Conservation (phyloP, 331 rosid genomes). For the Rhamnella rubrinervis region DNA sequence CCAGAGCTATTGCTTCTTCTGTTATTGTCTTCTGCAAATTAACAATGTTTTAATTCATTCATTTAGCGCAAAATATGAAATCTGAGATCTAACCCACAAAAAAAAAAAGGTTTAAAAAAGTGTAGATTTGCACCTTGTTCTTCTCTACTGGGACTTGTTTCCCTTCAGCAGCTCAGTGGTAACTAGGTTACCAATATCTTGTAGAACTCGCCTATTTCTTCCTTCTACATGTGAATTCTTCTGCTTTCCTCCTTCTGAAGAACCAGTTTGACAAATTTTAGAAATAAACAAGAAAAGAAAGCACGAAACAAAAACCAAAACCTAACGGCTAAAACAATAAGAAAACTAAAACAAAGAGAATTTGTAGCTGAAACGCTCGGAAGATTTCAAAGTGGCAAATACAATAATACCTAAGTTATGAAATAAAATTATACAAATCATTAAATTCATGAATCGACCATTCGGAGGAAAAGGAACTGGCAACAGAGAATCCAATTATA, state of each 20-base stretch:
- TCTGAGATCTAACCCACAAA: neutral
- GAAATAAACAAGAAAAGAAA: neutral
- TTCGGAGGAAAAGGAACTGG: too few species aligned
- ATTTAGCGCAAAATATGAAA: neutral
- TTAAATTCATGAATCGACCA: too few species aligned
- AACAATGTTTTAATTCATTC: neutral
- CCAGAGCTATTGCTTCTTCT: conserved; percentile 20
- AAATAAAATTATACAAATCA: too few species aligned
- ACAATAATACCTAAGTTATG: too few species aligned
- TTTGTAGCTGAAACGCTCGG: neutral
- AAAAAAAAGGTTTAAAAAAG: neutral
- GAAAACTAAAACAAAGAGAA: neutral
- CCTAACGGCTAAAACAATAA: too few species aligned
- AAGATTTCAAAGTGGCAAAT: too few species aligned
- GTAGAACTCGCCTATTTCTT: conserved; percentile 63
- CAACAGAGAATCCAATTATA: too few species aligned
- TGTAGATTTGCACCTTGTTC: conserved; percentile 40
- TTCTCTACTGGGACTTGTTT: conserved; percentile 45
- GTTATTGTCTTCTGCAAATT: conserved; percentile 36
- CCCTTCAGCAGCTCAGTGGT: conserved; percentile 37
- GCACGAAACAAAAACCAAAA: neutral
- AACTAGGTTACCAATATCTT: conserved; percentile 77
- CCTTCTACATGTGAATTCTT: conserved; percentile 54
- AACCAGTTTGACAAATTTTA: neutral
- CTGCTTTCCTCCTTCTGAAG: conserved; percentile 54